phyloP scores from a whole-genome alignment of 768 basidiomycete genomes.

The Dendrothele bispora region DNA sequence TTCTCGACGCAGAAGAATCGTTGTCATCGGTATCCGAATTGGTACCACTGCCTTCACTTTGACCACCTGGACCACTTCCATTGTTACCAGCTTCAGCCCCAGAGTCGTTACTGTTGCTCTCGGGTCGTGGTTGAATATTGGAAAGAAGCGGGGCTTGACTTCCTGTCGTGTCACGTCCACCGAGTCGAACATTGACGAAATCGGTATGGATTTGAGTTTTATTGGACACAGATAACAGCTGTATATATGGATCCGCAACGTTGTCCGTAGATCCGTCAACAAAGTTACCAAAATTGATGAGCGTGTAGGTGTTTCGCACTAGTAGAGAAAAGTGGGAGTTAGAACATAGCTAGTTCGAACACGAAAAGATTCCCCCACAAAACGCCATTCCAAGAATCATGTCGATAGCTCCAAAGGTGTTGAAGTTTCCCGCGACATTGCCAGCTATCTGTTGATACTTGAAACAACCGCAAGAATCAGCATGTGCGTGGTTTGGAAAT shows the following conservation, averaged over 20 bases:
- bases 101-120: too few relatives aligned
- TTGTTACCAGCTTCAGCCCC: too few relatives aligned
- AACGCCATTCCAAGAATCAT: constrained; percentile 13
- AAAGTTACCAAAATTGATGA: constrained; percentile 24
- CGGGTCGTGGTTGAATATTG: too few relatives aligned
- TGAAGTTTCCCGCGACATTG: not conserved
- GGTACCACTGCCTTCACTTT: too few relatives aligned
- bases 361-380: constrained; percentile 4
- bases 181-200: constrained; percentile 17
- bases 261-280: constrained; percentile 14
- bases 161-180: constrained; percentile 4
- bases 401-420: constrained; percentile 5
- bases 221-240: constrained; percentile 17
- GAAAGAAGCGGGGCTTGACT: constrained; percentile 1
- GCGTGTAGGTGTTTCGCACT: constrained; percentile 20
- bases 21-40: too few relatives aligned
- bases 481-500: not conserved
- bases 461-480: not conserved
- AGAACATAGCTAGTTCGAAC: too few relatives aligned
- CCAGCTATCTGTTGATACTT: constrained; percentile 1
- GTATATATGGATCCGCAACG: constrained; percentile 18
- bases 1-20: too few relatives aligned
- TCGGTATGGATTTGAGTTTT: constrained; percentile 15
- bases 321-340: not conserved
- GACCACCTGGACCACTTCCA: too few relatives aligned